These are phyloP conservation scores for Salvia hispanica DNA, from an alignment of 257 asterid genomes.

Conservation along the genomic window DNA sequence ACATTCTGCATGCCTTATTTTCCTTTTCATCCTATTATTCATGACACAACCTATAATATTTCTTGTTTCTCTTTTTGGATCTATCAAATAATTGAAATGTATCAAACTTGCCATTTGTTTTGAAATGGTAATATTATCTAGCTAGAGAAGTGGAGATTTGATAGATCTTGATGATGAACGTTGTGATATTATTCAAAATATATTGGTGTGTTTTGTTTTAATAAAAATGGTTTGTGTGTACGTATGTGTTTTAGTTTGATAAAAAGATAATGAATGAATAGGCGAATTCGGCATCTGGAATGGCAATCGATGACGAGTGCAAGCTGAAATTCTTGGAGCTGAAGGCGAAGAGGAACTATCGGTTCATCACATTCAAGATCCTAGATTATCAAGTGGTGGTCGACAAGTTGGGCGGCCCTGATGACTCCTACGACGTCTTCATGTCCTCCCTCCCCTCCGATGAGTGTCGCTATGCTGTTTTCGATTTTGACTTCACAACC, in stretches of 20 bases:
- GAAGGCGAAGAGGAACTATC: conserved; percentile 71
- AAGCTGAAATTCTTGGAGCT: conserved; percentile 75
- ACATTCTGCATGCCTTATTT: background rate
- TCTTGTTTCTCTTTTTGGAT: too few relatives aligned
- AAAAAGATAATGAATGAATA: conserved; percentile 18
- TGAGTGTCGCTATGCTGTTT: conserved; percentile 89
- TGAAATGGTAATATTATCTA: background rate
- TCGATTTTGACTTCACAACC: conserved; percentile 75
- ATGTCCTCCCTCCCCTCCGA: conserved; percentile 56
- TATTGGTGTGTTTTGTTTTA: too few relatives aligned
- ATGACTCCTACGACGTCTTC: conserved; percentile 59
- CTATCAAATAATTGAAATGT: background rate
- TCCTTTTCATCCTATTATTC: background rate
- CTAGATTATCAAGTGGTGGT: conserved; percentile 66
- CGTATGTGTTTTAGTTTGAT: background rate
- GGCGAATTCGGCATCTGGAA: conserved; percentile 85
- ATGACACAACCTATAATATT: background rate
- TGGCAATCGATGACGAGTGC: conserved; percentile 71
- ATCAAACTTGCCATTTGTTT: background rate
- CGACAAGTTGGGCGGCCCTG: conserved; percentile 71
- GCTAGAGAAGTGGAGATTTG: background rate
- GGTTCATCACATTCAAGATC: conserved; percentile 67
- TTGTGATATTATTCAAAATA: too few relatives aligned
- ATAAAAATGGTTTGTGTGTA: background rate
- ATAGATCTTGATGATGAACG: too few relatives aligned